A percentile compares a stretch with the other conserved stretches of the same genome.
phyloP scores from a whole-genome alignment of 1,284 basidiomycete species.

The Apiotrichum gracile region DNA sequence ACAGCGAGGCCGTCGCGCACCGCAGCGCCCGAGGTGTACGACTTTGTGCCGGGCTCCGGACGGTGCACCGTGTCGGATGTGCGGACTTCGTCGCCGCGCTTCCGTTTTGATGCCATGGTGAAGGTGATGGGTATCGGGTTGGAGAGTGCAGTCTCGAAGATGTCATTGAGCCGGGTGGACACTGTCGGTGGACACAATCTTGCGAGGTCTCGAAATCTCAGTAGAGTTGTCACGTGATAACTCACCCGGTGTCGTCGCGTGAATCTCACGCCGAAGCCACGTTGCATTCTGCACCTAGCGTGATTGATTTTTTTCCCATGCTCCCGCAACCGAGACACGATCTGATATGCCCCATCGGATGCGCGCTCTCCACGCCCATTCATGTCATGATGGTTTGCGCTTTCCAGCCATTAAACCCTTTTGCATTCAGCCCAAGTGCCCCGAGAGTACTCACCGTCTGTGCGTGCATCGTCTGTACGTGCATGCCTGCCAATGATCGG shows the following conservation, averaged over 20 bases:
- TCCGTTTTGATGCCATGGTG: conserved; percentile 32
- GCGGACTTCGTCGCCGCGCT: conserved; percentile 21
- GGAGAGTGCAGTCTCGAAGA: neutral
- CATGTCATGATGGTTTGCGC: neutral
- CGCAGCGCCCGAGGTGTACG: conserved; percentile 36
- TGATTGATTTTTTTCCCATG: too few species aligned
- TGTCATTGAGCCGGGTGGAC: neutral
- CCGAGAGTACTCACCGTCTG: too few species aligned
- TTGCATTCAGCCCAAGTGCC: too few species aligned
- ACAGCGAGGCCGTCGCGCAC: conserved; percentile 38
- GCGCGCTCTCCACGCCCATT: neutral
- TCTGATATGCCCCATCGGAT: neutral
- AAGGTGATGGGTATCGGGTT: neutral
- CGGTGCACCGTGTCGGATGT: conserved; percentile 20
- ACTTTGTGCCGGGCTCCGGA: conserved; percentile 29
- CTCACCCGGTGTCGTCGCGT: too few species aligned
- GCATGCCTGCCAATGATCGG: too few species aligned
- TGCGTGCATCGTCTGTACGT: too few species aligned
- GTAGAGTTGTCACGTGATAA: conserved; percentile 4
- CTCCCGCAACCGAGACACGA: too few species aligned
- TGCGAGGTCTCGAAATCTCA: neutral
- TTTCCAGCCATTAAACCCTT: too few species aligned
- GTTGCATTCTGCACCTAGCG: too few species aligned
- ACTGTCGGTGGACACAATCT: neutral
- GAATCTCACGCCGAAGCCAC: too few species aligned